phyloP scores from a whole-genome alignment of 2,329 filamentous ascomycete genomes.

The Cordyceps militaris region DNA sequence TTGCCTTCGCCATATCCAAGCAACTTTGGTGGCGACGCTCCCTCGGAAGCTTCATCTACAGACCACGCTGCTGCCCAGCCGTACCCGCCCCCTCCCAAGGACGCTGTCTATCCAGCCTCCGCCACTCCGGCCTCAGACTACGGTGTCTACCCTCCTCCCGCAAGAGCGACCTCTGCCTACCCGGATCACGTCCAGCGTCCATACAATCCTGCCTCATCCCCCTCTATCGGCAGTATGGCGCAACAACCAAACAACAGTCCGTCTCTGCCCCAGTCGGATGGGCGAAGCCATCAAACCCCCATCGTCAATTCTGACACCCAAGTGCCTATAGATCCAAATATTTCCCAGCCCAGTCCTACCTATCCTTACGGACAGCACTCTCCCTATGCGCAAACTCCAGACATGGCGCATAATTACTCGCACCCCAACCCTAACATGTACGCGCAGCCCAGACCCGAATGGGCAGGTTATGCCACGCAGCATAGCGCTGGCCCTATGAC shows the following conservation, averaged over 20 bases:
- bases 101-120: slow-evolving; percentile 69
- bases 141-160: slow-evolving; percentile 66
- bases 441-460: slow-evolving; percentile 65
- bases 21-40: slow-evolving; percentile 57
- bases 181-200: slow-evolving; percentile 81
- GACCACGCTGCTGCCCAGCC: slow-evolving; percentile 91
- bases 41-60: slow-evolving; percentile 81
- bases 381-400: slow-evolving; percentile 76
- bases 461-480: slow-evolving; percentile 58
- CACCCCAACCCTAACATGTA: slow-evolving; percentile 59
- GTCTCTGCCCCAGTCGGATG: slow-evolving; percentile 85
- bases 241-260: slow-evolving; percentile 79
- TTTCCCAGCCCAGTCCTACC: slow-evolving; percentile 85
- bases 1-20: slow-evolving; percentile 67
- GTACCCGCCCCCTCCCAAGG: slow-evolving; percentile 74
- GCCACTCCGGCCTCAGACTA: slow-evolving; percentile 87
- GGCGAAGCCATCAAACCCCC: slow-evolving; percentile 65
- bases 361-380: slow-evolving; percentile 81
- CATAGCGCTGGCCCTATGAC: slow-evolving; percentile 42
- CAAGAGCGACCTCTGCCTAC: slow-evolving; percentile 70
- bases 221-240: slow-evolving; percentile 82
- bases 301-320: slow-evolving; percentile 89
- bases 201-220: slow-evolving; percentile 72
- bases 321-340: slow-evolving; percentile 98
- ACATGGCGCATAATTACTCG: slow-evolving; percentile 73